A percentile compares a stretch with the other conserved stretches of the same genome.
Evolutionary conservation across 257 asterid genomes (phyloP).

Genomic region (Solanum peruvianum): DNA sequence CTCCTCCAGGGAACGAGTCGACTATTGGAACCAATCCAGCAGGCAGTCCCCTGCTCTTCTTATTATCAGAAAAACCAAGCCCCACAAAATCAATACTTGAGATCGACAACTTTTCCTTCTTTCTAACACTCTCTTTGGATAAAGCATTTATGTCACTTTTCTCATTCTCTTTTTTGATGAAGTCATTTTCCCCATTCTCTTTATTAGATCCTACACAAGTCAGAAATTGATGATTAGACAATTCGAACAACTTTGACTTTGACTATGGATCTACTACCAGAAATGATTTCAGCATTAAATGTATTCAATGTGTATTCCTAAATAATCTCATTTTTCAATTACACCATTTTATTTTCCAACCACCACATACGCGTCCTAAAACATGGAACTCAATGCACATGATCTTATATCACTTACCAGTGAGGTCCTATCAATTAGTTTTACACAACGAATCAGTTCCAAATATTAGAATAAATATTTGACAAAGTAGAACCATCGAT

Average conservation of each 20-base stretch:
- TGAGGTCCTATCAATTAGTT: not conserved
- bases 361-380: not conserved
- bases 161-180: slow-evolving; percentile 15
- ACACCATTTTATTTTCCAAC: not conserved
- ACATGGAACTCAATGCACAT: not conserved
- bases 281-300: not conserved
- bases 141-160: slow-evolving; percentile 9
- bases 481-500: not conserved
- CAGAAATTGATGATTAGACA: not conserved
- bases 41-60: slow-evolving; percentile 55
- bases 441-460: not conserved
- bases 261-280: not conserved
- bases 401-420: not conserved
- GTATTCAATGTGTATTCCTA: not conserved
- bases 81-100: slow-evolving; percentile 81
- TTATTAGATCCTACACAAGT: slow-evolving; percentile 16
- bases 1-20: slow-evolving; percentile 51
- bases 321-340: not conserved
- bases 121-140: slow-evolving; percentile 7
- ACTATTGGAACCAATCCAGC: slow-evolving; percentile 60
- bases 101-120: slow-evolving; percentile 31
- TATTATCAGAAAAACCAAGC: slow-evolving; percentile 76
- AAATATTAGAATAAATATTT: not conserved
- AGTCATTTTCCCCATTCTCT: slow-evolving; percentile 6
- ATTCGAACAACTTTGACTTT: not conserved